Percentiles rank a stretch among this genome's conserved stretches.
Evolutionary conservation across 1,284 basidiomycete species (phyloP).

Genomic region (Cutaneotrichosporon daszewskae): DNA sequence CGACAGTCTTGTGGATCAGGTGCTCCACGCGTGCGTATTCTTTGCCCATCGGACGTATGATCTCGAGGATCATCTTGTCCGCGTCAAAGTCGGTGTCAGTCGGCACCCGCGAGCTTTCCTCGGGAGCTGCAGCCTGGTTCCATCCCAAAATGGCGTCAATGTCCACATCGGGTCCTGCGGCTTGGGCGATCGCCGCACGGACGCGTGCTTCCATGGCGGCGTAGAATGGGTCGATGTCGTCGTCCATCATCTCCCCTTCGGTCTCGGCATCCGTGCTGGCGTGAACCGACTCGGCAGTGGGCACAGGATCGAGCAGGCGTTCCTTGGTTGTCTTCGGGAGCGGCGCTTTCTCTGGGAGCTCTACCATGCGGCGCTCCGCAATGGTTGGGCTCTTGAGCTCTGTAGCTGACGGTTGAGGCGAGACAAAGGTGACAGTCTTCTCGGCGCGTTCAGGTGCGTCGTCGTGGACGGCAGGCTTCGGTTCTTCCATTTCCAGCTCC

Average conservation of each 20-base stretch:
- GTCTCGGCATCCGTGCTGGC: conserved; percentile 29
- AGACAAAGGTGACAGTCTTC: conserved; percentile 14
- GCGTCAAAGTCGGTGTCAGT: conserved; percentile 5
- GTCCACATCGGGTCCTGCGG: conserved; percentile 13
- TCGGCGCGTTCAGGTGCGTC: neutral
- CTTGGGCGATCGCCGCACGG: conserved; percentile 1
- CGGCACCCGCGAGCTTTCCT: conserved; percentile 11
- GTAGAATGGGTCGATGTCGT: conserved; percentile 10
- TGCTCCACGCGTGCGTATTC: conserved; percentile 5
- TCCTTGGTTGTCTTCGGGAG: neutral
- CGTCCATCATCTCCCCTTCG: conserved; percentile 12
- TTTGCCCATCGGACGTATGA: conserved; percentile 18
- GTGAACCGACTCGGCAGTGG: conserved; percentile 25
- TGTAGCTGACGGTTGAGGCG: conserved; percentile 4
- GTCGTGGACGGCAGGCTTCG: neutral
- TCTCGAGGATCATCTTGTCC: conserved; percentile 12
- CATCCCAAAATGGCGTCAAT: conserved; percentile 23
- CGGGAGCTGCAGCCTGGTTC: conserved; percentile 27
- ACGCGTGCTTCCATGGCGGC: conserved; percentile 21
- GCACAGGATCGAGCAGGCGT: conserved; percentile 5
- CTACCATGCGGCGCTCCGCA: conserved; percentile 30
- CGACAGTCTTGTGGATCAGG: conserved; percentile 15
- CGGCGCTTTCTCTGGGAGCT: conserved; percentile 11
- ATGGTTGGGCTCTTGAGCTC: conserved; percentile 21
- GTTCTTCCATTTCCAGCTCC: conserved; percentile 6